Percentiles rank a stretch among this genome's conserved stretches.
These are phyloP conservation scores for Antitrichia curtipendula DNA, from an alignment of 225 moss, liverwort and hornwort species.

Conservation along the genomic window DNA sequence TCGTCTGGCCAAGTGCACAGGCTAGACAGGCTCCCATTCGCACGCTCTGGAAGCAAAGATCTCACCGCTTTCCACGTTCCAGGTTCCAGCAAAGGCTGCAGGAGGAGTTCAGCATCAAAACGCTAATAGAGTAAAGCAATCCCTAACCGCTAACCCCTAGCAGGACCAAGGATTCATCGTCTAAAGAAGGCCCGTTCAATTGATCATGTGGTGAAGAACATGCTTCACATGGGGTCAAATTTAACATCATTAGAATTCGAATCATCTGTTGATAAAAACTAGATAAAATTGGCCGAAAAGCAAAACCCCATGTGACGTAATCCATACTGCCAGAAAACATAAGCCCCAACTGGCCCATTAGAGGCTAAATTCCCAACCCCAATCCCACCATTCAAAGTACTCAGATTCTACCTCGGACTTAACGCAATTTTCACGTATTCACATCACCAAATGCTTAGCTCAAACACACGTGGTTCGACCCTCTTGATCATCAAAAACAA, in stretches of 20 bases:
- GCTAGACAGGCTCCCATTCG: conserved; percentile 62
- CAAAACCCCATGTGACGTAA: not conserved
- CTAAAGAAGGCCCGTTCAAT: not conserved
- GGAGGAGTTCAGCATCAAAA: not conserved
- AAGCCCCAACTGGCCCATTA: not conserved
- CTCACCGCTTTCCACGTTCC: conserved; percentile 50
- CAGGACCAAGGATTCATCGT: not conserved
- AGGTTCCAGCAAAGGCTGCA: conserved; percentile 49
- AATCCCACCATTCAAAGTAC: not conserved
- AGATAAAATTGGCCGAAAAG: too few relatives aligned
- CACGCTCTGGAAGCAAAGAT: conserved; percentile 64
- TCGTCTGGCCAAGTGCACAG: conserved; percentile 85
- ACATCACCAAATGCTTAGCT: not conserved
- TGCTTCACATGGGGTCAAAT: not conserved
- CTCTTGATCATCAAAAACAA: not conserved
- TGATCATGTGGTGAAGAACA: not conserved
- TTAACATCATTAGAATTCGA: not conserved
- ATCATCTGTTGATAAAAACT: not conserved
- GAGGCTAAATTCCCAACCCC: not conserved
- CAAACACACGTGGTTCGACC: not conserved
- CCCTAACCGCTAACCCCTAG: too few relatives aligned
- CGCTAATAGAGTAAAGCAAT: not conserved
- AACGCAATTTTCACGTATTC: not conserved
- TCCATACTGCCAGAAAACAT: not conserved
- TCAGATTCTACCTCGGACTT: not conserved